A percentile compares a stretch with the other conserved stretches of the same genome.
phyloP scores from a whole-genome alignment of 2,329 filamentous ascomycete species.

The Apiospora phragmitis region DNA sequence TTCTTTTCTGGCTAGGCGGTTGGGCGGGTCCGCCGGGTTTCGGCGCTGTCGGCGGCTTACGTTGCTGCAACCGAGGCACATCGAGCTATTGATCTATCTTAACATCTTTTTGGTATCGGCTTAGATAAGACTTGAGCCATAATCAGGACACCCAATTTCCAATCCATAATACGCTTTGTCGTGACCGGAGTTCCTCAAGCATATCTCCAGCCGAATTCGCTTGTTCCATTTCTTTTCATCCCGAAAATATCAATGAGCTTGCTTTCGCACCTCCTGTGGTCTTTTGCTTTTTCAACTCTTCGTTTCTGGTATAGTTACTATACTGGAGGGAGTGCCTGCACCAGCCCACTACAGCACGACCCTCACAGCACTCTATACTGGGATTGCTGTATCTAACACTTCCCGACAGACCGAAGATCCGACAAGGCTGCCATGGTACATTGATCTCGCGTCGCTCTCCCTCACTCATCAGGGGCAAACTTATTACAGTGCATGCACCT shows the following conservation, averaged over 20 bases:
- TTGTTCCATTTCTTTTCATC: neutral
- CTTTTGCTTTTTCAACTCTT: neutral
- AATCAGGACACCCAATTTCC: neutral
- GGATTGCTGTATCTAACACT: neutral
- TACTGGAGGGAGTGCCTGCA: neutral
- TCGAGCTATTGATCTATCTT: neutral
- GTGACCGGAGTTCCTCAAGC: neutral
- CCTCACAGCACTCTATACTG: neutral
- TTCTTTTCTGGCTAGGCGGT: neutral
- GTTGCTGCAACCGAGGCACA: neutral
- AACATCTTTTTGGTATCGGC: too few relatives aligned
- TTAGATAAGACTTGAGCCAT: neutral
- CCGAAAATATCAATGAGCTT: neutral
- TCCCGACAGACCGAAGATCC: neutral
- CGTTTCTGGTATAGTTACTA: neutral
- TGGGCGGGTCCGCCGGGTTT: neutral
- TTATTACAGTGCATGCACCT: neutral
- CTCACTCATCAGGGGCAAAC: neutral
- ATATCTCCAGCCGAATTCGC: neutral
- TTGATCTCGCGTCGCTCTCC: neutral
- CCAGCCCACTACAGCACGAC: neutral
- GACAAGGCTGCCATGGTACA: neutral
- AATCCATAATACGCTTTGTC: neutral
- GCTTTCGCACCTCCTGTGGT: neutral
- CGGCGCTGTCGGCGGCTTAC: constrained; percentile 5